Percentiles rank a stretch among this genome's conserved stretches.
These are phyloP conservation scores for Logfia minima DNA, from an alignment of 129 eudicot species.

Conservation along the genomic window DNA sequence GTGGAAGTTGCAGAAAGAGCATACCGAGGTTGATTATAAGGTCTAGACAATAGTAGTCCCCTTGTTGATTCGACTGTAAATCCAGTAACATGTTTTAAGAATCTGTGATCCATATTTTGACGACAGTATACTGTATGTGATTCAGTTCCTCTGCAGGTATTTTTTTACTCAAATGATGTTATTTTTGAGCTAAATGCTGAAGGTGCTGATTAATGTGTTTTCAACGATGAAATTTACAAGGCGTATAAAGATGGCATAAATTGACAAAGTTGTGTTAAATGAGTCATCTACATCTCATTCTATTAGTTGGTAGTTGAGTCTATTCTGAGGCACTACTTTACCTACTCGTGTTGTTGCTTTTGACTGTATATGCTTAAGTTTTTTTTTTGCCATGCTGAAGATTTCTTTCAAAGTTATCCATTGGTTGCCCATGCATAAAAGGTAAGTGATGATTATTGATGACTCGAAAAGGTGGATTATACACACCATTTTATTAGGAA, in stretches of 20 bases:
- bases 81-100: slow-evolving; percentile 26
- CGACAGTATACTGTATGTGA: neutral
- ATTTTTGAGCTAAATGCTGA: slow-evolving; percentile 7
- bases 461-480: neutral
- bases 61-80: slow-evolving; percentile 18
- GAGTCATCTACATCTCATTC: slow-evolving; percentile 36
- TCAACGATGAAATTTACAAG: slow-evolving; percentile 26
- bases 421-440: neutral
- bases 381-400: neutral
- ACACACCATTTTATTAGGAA: neutral
- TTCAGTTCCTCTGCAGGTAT: neutral
- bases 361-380: neutral
- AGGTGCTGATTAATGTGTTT: slow-evolving; percentile 12
- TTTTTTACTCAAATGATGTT: neutral
- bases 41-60: slow-evolving; percentile 20
- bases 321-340: slow-evolving; percentile 17
- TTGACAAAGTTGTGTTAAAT: slow-evolving; percentile 16
- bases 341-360: slow-evolving; percentile 8
- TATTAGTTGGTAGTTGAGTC: slow-evolving; percentile 21
- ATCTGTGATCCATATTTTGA: slow-evolving; percentile 26
- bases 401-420: neutral
- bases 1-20: slow-evolving; percentile 8
- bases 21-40: slow-evolving; percentile 15
- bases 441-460: neutral
- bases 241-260: slow-evolving; percentile 13